Evolutionary conservation across 2,329 filamentous ascomycete genomes (phyloP).

Genomic region (Zelopaecilomyces penicillatus): DNA sequence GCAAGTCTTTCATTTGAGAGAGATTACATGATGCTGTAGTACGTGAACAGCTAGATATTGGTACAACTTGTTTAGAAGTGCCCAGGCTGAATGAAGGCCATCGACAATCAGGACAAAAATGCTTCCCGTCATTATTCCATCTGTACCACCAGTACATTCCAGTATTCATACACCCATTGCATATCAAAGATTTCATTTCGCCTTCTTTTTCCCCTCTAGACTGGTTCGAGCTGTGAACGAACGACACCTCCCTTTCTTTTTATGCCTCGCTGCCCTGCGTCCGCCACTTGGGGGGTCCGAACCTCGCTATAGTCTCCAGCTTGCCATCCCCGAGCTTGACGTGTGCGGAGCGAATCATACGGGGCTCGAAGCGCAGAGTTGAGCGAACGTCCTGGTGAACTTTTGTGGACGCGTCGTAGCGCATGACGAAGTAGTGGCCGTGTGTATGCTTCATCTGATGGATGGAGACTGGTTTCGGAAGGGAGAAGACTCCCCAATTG

Average conservation of each 20-base stretch:
- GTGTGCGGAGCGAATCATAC: conserved; percentile 79
- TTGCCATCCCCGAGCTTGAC: conserved; percentile 72
- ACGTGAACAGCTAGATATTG: too few relatives aligned
- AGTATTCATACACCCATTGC: too few relatives aligned
- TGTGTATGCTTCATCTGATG: conserved; percentile 76
- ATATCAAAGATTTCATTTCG: neutral
- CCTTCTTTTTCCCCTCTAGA: neutral
- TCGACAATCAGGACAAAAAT: too few relatives aligned
- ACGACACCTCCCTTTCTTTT: conserved; percentile 2
- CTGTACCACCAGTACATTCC: too few relatives aligned
- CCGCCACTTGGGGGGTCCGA: conserved; percentile 44
- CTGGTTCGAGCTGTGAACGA: neutral
- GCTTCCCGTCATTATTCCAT: too few relatives aligned
- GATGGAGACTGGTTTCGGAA: conserved; percentile 70
- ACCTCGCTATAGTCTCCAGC: conserved; percentile 41
- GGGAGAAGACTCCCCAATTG: conserved; percentile 90
- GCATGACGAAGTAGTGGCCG: conserved; percentile 97
- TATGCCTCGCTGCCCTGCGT: conserved; percentile 25
- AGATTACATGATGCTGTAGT: too few relatives aligned
- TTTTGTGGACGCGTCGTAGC: conserved; percentile 71
- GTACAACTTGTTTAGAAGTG: too few relatives aligned
- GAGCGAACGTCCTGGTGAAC: conserved; percentile 68
- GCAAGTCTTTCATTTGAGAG: too few relatives aligned
- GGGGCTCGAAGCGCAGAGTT: conserved; percentile 75
- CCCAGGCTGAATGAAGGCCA: too few relatives aligned